Percentiles rank a stretch among this genome's conserved stretches.
Evolutionary conservation across 768 basidiomycete species (phyloP).

Genomic region (Amanita exitialis): DNA sequence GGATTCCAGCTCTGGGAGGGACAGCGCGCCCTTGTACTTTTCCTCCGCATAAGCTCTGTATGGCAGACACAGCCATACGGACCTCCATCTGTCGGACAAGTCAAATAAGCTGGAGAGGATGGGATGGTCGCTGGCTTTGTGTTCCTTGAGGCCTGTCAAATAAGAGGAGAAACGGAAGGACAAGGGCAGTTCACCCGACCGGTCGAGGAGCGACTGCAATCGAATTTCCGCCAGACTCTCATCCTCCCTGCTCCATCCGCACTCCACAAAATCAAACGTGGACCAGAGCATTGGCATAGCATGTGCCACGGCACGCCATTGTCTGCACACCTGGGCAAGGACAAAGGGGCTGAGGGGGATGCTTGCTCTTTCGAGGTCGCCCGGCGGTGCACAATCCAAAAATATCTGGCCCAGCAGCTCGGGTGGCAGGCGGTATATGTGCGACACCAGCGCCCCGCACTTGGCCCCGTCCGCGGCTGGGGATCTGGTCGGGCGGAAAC

Average conservation of each 20-base stretch:
- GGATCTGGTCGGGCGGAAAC: neutral
- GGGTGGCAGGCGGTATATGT: neutral
- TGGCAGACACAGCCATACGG: neutral
- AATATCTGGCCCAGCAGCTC: neutral
- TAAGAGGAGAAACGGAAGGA: neutral
- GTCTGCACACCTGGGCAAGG: conserved; percentile 1
- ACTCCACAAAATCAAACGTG: neutral
- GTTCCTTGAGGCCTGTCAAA: neutral
- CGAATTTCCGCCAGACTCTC: neutral
- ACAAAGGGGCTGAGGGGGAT: neutral
- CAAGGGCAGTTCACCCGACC: neutral
- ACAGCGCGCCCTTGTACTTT: neutral
- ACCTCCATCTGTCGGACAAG: neutral
- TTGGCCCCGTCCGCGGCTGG: neutral
- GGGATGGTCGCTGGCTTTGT: neutral
- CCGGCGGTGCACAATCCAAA: neutral
- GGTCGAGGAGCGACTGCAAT: neutral
- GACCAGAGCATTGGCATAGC: neutral
- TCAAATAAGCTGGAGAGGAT: neutral
- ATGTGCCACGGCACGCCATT: conserved; percentile 1
- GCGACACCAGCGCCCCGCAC: neutral
- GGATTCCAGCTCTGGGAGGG: conserved; percentile 1
- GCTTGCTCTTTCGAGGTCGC: neutral
- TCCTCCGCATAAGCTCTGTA: neutral
- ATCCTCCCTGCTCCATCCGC: neutral